Base-by-base conservation (phyloP, 2,329 filamentous ascomycete genomes). In the Lecanosticta acicola region DNA sequence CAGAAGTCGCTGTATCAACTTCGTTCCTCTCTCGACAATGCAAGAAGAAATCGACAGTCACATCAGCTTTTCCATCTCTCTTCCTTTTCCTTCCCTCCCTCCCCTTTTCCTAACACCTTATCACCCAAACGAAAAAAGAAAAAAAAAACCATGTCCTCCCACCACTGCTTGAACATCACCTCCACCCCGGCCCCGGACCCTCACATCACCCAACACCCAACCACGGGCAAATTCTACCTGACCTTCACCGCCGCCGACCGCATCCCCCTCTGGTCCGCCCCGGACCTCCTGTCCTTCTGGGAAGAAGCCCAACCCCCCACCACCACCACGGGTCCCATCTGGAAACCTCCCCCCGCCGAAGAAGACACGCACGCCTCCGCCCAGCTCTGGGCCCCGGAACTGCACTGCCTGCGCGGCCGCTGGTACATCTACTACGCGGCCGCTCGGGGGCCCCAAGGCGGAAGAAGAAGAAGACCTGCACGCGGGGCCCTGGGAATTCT, bases 391-490 rank as follows among this genome's bases (percentile, higher is more conserved):
- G 76, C 76, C 0, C 76, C 76, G 0, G 76, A 79, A 62, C 66
- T 79, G 0, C 76, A 79, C 57, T 61, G 61, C 39, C 64, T 79
- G 19, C 61, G 70, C 32, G 71, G 70, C 0, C 67, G 68, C 17
- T 79, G 76, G 76, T 79, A 77, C 59, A 66, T 78, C 49, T 78
- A 78, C 59, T 73, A 67, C 57, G 72, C 64, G 2, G 68, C 65
- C 13, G 67, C 65, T 73, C 1, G 61, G 63, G 16, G 71, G 71
- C 1, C 71, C 71, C 0, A 56, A 62, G 0, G 55, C 5, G 24
- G 32, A 50, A 10, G 32, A 29, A 11, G 32, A 50, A 10, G 32
- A 48, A 37, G 54, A 62, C 38, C 63, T 62, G n/a, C 58, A 59
- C 29, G 56, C 58, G 3, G 57, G 60, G 4, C 51, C 58, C 0